Conservation (phyloP, 148 eudicot species). For the Rhododendron simsii region DNA sequence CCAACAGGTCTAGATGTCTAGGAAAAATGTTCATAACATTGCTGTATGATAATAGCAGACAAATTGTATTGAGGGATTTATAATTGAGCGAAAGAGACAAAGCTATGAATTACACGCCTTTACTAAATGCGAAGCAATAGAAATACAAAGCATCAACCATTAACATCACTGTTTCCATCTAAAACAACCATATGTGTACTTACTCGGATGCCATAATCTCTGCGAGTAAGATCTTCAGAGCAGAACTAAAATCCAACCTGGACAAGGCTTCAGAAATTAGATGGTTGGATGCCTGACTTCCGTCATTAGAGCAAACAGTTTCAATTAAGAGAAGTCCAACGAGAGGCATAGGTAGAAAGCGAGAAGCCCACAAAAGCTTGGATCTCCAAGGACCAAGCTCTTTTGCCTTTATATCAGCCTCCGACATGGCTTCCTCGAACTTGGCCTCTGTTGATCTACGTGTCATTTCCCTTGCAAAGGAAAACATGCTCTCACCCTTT, state of each 20-base stretch:
- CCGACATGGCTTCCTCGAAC: conserved; percentile 75
- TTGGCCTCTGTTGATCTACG: conserved; percentile 75
- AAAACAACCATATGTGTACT: conserved; percentile 24
- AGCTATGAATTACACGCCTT: neutral
- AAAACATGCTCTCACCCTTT: conserved; percentile 86
- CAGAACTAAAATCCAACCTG: conserved; percentile 88
- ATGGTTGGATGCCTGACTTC: conserved; percentile 51
- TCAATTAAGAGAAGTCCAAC: conserved; percentile 85
- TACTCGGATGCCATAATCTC: conserved; percentile 91
- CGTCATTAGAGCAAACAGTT: conserved; percentile 68
- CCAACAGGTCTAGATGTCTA: neutral
- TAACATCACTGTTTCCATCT: neutral
- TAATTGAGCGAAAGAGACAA: neutral
- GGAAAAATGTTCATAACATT: neutral
- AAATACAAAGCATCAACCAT: neutral
- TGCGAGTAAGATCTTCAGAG: conserved; percentile 90
- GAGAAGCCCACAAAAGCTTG: conserved; percentile 92
- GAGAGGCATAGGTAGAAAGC: conserved; percentile 95
- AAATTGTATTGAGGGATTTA: neutral
- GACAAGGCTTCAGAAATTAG: conserved; percentile 87
- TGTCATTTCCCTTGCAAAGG: conserved; percentile 96
- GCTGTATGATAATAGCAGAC: neutral
- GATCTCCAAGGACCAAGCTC: conserved; percentile 90
- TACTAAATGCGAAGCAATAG: neutral
- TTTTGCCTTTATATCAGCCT: conserved; percentile 53